A percentile compares a stretch with the other conserved stretches of the same genome.
These are phyloP conservation scores for Kwoniella shivajii DNA, from an alignment of 1,284 basidiomycete genomes.

Conservation along the genomic window DNA sequence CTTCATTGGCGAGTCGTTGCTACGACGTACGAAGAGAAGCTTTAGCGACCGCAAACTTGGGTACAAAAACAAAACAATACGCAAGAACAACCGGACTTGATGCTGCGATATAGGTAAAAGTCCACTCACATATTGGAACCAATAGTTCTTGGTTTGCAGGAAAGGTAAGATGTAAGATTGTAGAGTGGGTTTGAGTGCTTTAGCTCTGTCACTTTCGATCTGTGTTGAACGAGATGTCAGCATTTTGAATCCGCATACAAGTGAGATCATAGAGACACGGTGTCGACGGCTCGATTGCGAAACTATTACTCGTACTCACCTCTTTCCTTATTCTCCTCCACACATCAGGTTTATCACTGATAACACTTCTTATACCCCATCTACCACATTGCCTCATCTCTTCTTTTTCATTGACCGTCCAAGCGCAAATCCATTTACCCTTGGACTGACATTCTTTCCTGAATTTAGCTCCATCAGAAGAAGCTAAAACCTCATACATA, in stretches of 20 bases:
- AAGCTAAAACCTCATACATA: slow-evolving; percentile 73
- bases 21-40: not conserved
- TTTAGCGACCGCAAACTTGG: not conserved
- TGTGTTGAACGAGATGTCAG: slow-evolving; percentile 9
- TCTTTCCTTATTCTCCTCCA: slow-evolving; percentile 44
- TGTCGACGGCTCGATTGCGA: not conserved
- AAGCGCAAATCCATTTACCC: slow-evolving; percentile 88
- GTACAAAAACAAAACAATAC: not conserved
- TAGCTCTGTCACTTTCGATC: slow-evolving; percentile 32
- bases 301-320: slow-evolving; percentile 25
- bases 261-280: not conserved
- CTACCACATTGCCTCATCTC: slow-evolving; percentile 95
- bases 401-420: slow-evolving; percentile 90
- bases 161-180: slow-evolving; percentile 36
- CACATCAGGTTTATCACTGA: slow-evolving; percentile 68
- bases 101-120: not conserved
- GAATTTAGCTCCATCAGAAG: slow-evolving; percentile 70
- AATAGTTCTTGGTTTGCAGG: slow-evolving; percentile 39
- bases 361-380: slow-evolving; percentile 86
- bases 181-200: slow-evolving; percentile 36
- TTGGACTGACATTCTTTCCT: slow-evolving; percentile 72
- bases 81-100: not conserved
- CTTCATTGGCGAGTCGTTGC: slow-evolving; percentile 40
- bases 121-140: slow-evolving; percentile 35
- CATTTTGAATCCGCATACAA: not conserved